phyloP scores from a whole-genome alignment of 257 asterid species.

The Mitragyna speciosa region DNA sequence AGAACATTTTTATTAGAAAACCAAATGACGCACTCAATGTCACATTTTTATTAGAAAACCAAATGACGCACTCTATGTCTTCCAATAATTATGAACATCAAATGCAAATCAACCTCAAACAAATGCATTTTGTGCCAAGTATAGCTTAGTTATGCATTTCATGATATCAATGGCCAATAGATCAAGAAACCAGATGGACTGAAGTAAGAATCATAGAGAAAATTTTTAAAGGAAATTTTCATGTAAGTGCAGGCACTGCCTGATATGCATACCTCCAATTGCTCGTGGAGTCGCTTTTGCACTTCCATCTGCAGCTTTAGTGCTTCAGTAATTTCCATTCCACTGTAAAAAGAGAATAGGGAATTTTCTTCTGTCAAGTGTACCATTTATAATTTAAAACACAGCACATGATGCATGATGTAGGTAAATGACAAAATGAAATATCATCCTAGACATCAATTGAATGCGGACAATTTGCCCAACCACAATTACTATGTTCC shows the following conservation, averaged over 20 bases:
- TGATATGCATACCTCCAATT: constrained; percentile 69
- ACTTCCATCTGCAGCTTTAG: constrained; percentile 99
- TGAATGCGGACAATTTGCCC: neutral
- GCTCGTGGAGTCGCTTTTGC: constrained; percentile 96
- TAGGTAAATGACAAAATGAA: too few species aligned
- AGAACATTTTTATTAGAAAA: neutral
- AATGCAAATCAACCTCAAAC: neutral
- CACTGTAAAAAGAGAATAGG: constrained; percentile 40
- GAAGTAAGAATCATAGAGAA: neutral
- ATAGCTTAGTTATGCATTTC: neutral
- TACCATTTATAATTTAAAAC: too few species aligned
- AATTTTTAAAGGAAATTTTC: neutral
- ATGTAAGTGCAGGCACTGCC: neutral
- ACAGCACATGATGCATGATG: too few species aligned
- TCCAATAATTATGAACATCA: neutral
- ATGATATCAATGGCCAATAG: neutral
- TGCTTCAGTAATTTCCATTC: constrained; percentile 93
- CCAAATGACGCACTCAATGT: neutral
- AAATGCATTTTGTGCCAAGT: neutral
- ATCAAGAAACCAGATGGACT: neutral
- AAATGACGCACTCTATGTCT: neutral
- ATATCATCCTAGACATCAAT: neutral
- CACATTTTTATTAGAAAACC: neutral
- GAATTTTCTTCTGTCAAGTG: neutral
- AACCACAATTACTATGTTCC: neutral